Evolutionary conservation across 495 filamentous ascomycete species (phyloP).

Genomic region (Hyaloscypha bicolor): DNA sequence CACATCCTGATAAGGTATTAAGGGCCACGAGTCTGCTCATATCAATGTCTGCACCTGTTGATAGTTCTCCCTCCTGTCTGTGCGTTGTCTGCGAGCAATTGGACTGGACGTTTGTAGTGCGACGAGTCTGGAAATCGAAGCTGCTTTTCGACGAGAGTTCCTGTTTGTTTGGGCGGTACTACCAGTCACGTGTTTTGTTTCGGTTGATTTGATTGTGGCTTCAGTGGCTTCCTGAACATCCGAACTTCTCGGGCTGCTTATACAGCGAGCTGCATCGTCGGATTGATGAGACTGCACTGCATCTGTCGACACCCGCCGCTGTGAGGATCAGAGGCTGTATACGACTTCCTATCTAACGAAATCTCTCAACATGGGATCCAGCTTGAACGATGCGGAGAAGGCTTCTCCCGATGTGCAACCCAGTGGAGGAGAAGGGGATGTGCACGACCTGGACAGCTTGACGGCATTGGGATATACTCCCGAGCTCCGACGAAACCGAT

Average conservation of each 20-base stretch:
- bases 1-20: conserved; percentile 3
- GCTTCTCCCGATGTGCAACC: not conserved
- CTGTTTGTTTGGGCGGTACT: not conserved
- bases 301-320: not conserved
- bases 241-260: not conserved
- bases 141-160: not conserved
- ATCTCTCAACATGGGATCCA: not conserved
- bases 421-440: not conserved
- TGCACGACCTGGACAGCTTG: conserved; percentile 37
- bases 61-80: not conserved
- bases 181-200: not conserved
- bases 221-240: not conserved
- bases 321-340: not conserved
- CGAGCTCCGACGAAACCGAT: conserved; percentile 48
- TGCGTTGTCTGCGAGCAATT: not conserved
- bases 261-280: not conserved
- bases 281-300: not conserved
- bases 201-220: not conserved
- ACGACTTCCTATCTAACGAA: not conserved
- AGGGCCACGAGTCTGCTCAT: not conserved
- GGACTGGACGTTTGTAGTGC: not conserved
- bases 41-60: not conserved
- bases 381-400: not conserved
- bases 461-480: conserved; percentile 41
- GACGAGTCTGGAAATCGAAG: not conserved